Percentiles rank a stretch among this genome's conserved stretches.
Evolutionary conservation across 352 stramenopile genomes (phyloP).

Genomic region (Pythium rhizo-oryzae): DNA sequence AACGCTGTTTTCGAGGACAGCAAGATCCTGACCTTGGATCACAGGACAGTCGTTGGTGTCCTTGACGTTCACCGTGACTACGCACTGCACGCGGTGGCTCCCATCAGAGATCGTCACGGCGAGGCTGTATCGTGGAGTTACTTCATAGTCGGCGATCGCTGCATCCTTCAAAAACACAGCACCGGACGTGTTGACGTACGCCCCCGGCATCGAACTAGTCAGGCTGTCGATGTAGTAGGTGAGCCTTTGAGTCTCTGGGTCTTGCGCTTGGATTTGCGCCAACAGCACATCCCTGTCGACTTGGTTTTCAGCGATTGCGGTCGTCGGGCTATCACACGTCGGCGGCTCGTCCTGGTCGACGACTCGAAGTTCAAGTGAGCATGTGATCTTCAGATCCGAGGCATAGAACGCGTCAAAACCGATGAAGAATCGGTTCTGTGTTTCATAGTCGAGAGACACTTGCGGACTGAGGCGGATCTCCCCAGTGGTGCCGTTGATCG

Average conservation of each 20-base stretch:
- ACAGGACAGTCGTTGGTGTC: conserved; percentile 59
- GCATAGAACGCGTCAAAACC: conserved; percentile 44
- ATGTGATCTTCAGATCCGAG: conserved; percentile 39
- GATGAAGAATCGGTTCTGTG: conserved; percentile 31
- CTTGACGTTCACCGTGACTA: conserved; percentile 33
- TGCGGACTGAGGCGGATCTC: conserved; percentile 34
- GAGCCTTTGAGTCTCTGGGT: conserved; percentile 28
- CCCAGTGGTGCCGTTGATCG: conserved; percentile 39
- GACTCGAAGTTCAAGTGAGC: conserved; percentile 37
- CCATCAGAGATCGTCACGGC: conserved; percentile 26
- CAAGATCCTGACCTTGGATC: conserved; percentile 32
- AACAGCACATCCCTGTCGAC: conserved; percentile 19
- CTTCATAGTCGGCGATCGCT: conserved; percentile 35
- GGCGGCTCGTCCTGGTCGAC: conserved; percentile 58
- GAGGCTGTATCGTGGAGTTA: conserved; percentile 16
- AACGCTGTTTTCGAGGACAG: conserved; percentile 47
- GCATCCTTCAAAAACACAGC: conserved; percentile 26
- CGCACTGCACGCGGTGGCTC: conserved; percentile 35
- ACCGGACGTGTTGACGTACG: conserved; percentile 20
- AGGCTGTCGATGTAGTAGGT: conserved; percentile 8
- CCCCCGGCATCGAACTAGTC: conserved; percentile 1
- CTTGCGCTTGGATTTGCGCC: conserved; percentile 15
- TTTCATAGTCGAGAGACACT: conserved; percentile 47
- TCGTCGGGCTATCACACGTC: conserved; percentile 28
- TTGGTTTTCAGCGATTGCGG: conserved; percentile 40